These are phyloP conservation scores for Ophiocordyceps australis DNA, from an alignment of 2,329 filamentous ascomycete species.

Conservation along the genomic window DNA sequence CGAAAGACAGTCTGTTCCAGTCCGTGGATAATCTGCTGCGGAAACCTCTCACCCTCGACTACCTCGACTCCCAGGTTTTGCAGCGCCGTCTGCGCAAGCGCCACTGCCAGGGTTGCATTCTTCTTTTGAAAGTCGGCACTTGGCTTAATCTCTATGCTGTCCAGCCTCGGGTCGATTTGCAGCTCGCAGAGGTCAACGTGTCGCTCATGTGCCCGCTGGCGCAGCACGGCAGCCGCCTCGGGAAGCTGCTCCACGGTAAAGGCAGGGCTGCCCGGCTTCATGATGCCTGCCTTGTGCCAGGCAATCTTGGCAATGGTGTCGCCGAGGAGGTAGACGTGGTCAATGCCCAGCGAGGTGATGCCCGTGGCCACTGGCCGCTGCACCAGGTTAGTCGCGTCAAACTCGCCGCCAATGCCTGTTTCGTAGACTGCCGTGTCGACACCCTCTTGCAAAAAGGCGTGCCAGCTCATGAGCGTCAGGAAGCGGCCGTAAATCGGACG, in stretches of 20 bases:
- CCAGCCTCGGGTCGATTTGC: conserved; percentile 24
- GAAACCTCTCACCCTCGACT: conserved; percentile 19
- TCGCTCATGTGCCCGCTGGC: conserved; percentile 32
- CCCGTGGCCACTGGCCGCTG: conserved; percentile 36
- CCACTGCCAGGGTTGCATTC: conserved; percentile 35
- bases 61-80: conserved; percentile 20
- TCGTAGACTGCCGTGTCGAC: conserved; percentile 48
- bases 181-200: conserved; percentile 26
- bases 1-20: conserved; percentile 60
- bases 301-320: conserved; percentile 46
- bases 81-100: conserved; percentile 30
- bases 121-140: conserved; percentile 38
- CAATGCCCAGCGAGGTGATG: conserved; percentile 49
- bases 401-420: conserved; percentile 49
- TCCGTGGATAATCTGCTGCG: conserved; percentile 49
- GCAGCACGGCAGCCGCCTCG: conserved; percentile 24
- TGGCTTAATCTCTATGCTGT: conserved; percentile 27
- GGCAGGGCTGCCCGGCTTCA: conserved; percentile 39
- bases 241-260: conserved; percentile 37
- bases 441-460: conserved; percentile 44
- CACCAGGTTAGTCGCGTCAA: conserved; percentile 51
- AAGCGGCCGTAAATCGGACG: conserved; percentile 42
- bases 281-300: conserved; percentile 59
- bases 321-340: conserved; percentile 47
- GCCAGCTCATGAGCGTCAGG: conserved; percentile 47